A percentile compares a stretch with the other conserved stretches of the same genome.
phyloP scores from a whole-genome alignment of 2,329 filamentous ascomycete genomes.

The Oidium heveae region DNA sequence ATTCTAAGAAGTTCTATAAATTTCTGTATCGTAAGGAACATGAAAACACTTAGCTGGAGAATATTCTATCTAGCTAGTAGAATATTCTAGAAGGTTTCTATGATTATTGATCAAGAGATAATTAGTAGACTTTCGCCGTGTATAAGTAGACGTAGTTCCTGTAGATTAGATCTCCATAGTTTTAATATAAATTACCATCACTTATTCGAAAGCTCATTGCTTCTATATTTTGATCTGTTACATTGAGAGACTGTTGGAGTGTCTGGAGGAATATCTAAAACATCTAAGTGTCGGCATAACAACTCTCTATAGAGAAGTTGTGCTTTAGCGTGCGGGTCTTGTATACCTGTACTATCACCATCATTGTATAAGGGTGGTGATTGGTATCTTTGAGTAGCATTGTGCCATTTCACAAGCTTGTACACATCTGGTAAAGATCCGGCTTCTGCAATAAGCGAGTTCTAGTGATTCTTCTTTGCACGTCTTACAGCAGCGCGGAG shows the following conservation, averaged over 20 bases:
- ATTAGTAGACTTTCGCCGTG: no score
- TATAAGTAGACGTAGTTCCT: no score
- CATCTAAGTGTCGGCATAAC: background rate
- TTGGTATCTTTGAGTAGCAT: background rate
- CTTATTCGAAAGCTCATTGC: no score
- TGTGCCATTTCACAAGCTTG: background rate
- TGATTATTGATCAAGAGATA: no score
- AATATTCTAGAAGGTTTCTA: no score
- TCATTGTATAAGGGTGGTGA: background rate
- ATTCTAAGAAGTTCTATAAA: no score
- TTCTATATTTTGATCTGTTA: no score
- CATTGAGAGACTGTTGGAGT: background rate
- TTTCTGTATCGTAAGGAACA: no score
- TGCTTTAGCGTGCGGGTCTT: background rate
- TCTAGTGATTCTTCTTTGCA: background rate
- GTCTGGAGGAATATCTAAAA: background rate
- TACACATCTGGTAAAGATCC: background rate
- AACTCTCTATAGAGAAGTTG: background rate
- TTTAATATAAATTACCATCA: no score
- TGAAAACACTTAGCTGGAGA: no score
- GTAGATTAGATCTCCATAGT: no score
- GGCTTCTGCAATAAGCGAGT: background rate
- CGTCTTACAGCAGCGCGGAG: background rate
- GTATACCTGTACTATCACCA: background rate
- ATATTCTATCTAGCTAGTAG: no score